Conservation (phyloP, 2,329 filamentous ascomycete genomes). For the Blastomyces percursus region DNA sequence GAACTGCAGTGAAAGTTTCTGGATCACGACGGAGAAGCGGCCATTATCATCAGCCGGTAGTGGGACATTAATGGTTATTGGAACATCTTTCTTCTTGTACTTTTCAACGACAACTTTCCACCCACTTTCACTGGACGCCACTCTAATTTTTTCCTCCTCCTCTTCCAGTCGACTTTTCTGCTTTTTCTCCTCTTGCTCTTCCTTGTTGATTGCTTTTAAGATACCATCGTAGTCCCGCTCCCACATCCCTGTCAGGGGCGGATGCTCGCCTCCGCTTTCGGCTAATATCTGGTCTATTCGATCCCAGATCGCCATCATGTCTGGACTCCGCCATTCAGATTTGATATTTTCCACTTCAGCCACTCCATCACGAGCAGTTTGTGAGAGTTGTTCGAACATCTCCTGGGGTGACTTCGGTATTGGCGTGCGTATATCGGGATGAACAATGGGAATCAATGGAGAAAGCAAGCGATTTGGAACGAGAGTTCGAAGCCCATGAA, state of each 20-base stretch:
- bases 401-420: slow-evolving; percentile 26
- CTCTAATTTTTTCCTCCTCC: slow-evolving; percentile 21
- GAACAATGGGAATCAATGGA: slow-evolving; percentile 30
- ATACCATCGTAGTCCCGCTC: slow-evolving; percentile 31
- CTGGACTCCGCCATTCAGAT: slow-evolving; percentile 30
- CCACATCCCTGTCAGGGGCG: slow-evolving; percentile 32
- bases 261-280: slow-evolving; percentile 28
- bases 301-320: slow-evolving; percentile 31
- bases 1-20: slow-evolving; percentile 27
- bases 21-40: slow-evolving; percentile 20
- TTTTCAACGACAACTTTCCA: slow-evolving; percentile 27
- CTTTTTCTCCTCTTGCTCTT: slow-evolving; percentile 22
- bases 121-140: slow-evolving; percentile 21
- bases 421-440: slow-evolving; percentile 18
- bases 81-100: slow-evolving; percentile 20
- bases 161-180: slow-evolving; percentile 20
- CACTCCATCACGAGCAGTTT: slow-evolving; percentile 26
- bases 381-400: slow-evolving; percentile 26
- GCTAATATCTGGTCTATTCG: slow-evolving; percentile 27
- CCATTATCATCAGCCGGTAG: slow-evolving; percentile 18
- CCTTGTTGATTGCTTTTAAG: slow-evolving; percentile 22
- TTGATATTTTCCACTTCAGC: slow-evolving; percentile 31
- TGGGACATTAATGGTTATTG: slow-evolving; percentile 19
- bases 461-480: slow-evolving; percentile 33
- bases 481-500: slow-evolving; percentile 33